A percentile compares a stretch with the other conserved stretches of the same genome.
phyloP scores from a whole-genome alignment of 495 filamentous ascomycete genomes.

The Xylaria curta region DNA sequence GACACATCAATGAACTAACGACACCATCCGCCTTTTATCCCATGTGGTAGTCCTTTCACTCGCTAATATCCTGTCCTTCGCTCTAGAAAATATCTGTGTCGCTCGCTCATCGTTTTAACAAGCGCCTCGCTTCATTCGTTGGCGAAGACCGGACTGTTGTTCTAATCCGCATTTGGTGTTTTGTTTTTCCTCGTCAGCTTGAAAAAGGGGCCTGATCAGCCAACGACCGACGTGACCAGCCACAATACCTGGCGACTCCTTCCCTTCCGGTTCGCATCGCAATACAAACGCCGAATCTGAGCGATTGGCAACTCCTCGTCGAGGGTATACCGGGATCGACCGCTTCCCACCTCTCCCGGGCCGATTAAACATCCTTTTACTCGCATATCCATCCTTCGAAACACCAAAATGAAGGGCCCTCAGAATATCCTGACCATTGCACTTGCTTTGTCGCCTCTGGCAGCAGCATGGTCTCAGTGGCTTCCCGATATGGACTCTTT shows the following conservation, averaged over 20 bases:
- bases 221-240: conserved; percentile 3
- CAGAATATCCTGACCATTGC: conserved; percentile 39
- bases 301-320: background rate
- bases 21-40: conserved; percentile 14
- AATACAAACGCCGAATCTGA: conserved; percentile 1
- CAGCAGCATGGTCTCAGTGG: conserved; percentile 43
- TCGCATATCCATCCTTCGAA: conserved; percentile 13
- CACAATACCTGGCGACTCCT: background rate
- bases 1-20: conserved; percentile 16
- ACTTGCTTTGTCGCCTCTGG: conserved; percentile 44
- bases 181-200: conserved; percentile 20
- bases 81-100: conserved; percentile 14
- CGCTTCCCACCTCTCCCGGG: conserved; percentile 10
- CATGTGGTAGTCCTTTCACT: conserved; percentile 14
- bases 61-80: conserved; percentile 26
- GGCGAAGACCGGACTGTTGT: conserved; percentile 18
- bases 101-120: conserved; percentile 15
- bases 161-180: conserved; percentile 24
- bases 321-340: background rate
- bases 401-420: conserved; percentile 28
- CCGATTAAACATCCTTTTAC: background rate
- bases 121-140: conserved; percentile 6
- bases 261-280: background rate
- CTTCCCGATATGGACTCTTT: conserved; percentile 46
- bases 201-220: conserved; percentile 7